Evolutionary conservation across 225 moss, liverwort and hornwort species (phyloP), one percentile per base, ranked within the genome.

Genomic region (Bryum argenteum): DNA sequence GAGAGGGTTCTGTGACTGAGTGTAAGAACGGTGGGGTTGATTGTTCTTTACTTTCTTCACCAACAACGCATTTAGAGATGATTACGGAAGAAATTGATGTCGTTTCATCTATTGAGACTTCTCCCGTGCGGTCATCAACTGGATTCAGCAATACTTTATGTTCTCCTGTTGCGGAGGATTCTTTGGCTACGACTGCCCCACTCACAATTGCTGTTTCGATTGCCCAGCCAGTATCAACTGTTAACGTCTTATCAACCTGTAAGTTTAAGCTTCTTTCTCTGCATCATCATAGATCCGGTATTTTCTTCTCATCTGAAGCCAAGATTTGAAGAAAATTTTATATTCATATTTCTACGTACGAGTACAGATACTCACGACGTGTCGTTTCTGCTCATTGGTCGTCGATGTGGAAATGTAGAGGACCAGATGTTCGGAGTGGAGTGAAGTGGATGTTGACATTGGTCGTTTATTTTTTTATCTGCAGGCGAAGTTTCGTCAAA

Each of bases 41-140:
- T 16, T 65, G 68, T 13, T 59, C 59, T 61, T 24, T 59, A n/a
- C 60, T 69, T 65, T 50, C 69, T 26, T 76, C 74, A 63, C 62
- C 55, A 61, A 63, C 66, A 59, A 58, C 67, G 50, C 67, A 60
- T 43, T 61, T 52, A 21, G 71, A 80, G 69, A 75, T 71, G 71
- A 77, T 72, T 19, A 72, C 71, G 51, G 65, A 80, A 51, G 77
- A 75, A 19, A 81, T 40, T 19, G 70, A 76, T 66, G 70, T 77
- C n/a, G 72, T 70, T 58, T 61, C 53, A 54, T 69, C 70, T 69
- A 56, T 72, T 23, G 68, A 77, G 41, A 60, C 50, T 70, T 77
- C 79, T 76, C 77, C 77, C 63, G 61, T 37, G 10, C 67, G 58
- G 22, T 58, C 71, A 23, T 48, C 77, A 45, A 38, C 58, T 26